Percentiles rank a stretch among this genome's conserved stretches.
These are phyloP conservation scores for Penicillium sp. DNA, from an alignment of 2,329 filamentous ascomycete genomes.

Conservation along the genomic window DNA sequence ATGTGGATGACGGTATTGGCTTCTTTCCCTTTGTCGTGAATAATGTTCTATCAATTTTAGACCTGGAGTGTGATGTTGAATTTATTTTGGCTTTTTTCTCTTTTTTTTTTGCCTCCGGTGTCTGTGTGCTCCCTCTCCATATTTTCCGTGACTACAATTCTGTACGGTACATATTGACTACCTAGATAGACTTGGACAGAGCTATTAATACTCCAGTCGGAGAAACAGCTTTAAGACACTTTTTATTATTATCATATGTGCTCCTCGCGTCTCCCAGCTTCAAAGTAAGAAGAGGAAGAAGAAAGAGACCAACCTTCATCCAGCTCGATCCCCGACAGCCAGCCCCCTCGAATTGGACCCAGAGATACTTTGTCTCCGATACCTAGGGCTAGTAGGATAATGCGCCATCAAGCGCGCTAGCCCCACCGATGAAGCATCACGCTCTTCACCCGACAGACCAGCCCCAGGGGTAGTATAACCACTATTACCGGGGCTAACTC, in stretches of 20 bases:
- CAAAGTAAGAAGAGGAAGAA: not conserved
- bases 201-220: not conserved
- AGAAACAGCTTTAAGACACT: not conserved
- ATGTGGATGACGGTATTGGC: not conserved
- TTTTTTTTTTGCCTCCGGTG: not conserved
- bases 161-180: slow-evolving; percentile 9
- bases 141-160: not conserved
- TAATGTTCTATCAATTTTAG: slow-evolving; percentile 12
- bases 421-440: slow-evolving; percentile 11
- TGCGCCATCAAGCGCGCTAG: slow-evolving; percentile 25
- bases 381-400: slow-evolving; percentile 24
- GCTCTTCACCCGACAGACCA: slow-evolving; percentile 20
- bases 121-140: not conserved
- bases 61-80: slow-evolving; percentile 7
- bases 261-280: not conserved
- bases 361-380: slow-evolving; percentile 26
- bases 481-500: slow-evolving; percentile 18
- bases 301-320: not conserved
- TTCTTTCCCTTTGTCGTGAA: slow-evolving; percentile 1
- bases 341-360: slow-evolving; percentile 19
- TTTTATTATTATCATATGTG: not conserved
- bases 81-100: not conserved
- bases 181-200: slow-evolving; percentile 8
- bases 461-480: slow-evolving; percentile 19
- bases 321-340: slow-evolving; percentile 5